phyloP scores from a whole-genome alignment of 1,139 yeast species.

The Spencermartinsiella ligniputridi region DNA sequence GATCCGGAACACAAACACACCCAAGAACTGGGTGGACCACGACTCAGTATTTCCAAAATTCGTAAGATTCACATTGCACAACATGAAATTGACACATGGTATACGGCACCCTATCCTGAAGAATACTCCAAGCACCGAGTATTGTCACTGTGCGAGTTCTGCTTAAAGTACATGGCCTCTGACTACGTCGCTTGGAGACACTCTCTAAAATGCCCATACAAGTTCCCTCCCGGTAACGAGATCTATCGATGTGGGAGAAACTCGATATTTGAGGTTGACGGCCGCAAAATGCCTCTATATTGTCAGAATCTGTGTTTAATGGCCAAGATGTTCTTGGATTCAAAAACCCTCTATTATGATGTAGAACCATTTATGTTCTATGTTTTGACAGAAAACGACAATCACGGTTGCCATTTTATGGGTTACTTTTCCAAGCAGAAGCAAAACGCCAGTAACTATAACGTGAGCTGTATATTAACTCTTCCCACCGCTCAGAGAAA shows the following conservation, averaged over 20 bases:
- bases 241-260: constrained; percentile 66
- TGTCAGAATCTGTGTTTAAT: constrained; percentile 87
- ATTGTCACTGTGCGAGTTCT: constrained; percentile 76
- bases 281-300: constrained; percentile 72
- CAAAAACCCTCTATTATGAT: constrained; percentile 88
- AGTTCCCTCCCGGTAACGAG: constrained; percentile 87
- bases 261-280: constrained; percentile 89
- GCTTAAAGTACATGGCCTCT: constrained; percentile 76
- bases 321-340: constrained; percentile 83
- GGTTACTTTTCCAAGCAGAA: constrained; percentile 95
- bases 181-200: constrained; percentile 69
- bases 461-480: constrained; percentile 86
- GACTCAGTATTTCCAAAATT: constrained; percentile 35
- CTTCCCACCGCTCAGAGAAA: constrained; percentile 82
- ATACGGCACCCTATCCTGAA: constrained; percentile 89
- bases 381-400: constrained; percentile 68
- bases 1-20: constrained; percentile 5
- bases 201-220: constrained; percentile 58
- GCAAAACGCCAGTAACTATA: constrained; percentile 43
- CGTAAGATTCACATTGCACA: constrained; percentile 62
- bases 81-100: constrained; percentile 84
- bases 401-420: constrained; percentile 64
- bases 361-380: constrained; percentile 94
- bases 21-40: constrained; percentile 4
- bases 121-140: constrained; percentile 63